Conservation (phyloP, 805 yeast species). For the Ascoidea rubescens region DNA sequence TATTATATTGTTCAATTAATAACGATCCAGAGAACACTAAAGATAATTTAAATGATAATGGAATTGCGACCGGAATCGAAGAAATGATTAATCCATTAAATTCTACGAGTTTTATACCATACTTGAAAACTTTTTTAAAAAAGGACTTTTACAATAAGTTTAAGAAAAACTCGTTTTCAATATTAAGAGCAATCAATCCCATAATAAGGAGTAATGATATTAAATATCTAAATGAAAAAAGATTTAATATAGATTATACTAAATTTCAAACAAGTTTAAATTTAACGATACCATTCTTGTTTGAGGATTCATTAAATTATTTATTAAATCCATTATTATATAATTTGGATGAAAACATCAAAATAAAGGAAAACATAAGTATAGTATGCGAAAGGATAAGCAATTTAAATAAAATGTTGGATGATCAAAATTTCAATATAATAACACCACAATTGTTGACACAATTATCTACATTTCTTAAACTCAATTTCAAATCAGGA, state of each 20-base stretch:
- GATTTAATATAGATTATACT: constrained; percentile 14
- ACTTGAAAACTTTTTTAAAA: not conserved
- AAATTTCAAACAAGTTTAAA: constrained; percentile 21
- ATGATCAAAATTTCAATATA: constrained; percentile 20
- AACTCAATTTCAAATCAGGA: constrained; percentile 6
- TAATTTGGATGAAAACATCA: constrained; percentile 11
- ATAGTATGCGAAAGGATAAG: not conserved
- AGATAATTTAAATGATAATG: not conserved
- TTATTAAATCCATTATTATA: constrained; percentile 28
- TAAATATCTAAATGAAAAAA: constrained; percentile 1
- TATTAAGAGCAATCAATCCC: constrained; percentile 10
- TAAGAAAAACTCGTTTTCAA: constrained; percentile 14
- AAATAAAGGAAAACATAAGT: not conserved
- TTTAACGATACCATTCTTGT: constrained; percentile 26
- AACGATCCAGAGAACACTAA: not conserved
- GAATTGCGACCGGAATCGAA: no score
- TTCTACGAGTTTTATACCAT: not conserved
- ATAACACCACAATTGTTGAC: constrained; percentile 24
- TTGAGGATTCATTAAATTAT: constrained; percentile 29
- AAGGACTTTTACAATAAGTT: constrained; percentile 13
- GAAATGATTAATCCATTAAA: not conserved
- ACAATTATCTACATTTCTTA: constrained; percentile 26
- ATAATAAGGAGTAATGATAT: constrained; percentile 4
- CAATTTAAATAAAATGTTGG: constrained; percentile 1
- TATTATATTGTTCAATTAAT: not conserved